Evolutionary conservation across 2,329 filamentous ascomycete species (phyloP), one percentile per base, ranked within the genome.

Genomic region (Clonostachys rhizophaga): DNA sequence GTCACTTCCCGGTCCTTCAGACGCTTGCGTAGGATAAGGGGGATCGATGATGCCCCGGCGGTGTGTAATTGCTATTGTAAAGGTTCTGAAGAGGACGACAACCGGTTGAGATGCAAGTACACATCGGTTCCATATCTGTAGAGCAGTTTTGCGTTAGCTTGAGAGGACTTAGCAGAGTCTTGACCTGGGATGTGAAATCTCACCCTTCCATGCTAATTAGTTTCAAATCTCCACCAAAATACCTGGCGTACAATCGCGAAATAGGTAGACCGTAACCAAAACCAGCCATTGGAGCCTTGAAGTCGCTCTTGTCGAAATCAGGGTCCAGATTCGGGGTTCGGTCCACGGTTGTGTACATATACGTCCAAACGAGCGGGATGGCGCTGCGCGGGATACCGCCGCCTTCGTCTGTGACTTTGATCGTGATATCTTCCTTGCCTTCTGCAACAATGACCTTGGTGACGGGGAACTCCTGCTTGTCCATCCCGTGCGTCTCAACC

Each of bases 331-430:
- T 95, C 13, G 94, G 94, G 18, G 94, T 97, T 57, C 91, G 84
- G 66, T 97, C 94, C 54, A 99, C 94, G 3, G 94, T 99, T 35
- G 94, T 99, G 67, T 99, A 99, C 94, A 97, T 99, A 67, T 99
- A 99, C 12, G 94, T 99, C 94, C 94, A 99, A n/a, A 97, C 94
- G 13, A 99, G 78, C 6, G 94, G 94, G 53, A 99, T 97, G 45
- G 90, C 83, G 58, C 88, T 95, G 59, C 94, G 78, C 1, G 94
- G 91, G 46, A 99, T 97, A 52, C 94, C 94, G 53, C 94, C 94
- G 49, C 94, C 94, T 70, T 99, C 94, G 65, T 99, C 94, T 5
- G 87, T 89, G 58, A 99, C 87, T 71, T 99, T 99, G 74, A 99
- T 96, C 6, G 94, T 99, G 59, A 99, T 99, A 61, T 99, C 94